phyloP scores from a whole-genome alignment of 371 early-diverging fungal genomes.

The Parasitella parasitica region DNA sequence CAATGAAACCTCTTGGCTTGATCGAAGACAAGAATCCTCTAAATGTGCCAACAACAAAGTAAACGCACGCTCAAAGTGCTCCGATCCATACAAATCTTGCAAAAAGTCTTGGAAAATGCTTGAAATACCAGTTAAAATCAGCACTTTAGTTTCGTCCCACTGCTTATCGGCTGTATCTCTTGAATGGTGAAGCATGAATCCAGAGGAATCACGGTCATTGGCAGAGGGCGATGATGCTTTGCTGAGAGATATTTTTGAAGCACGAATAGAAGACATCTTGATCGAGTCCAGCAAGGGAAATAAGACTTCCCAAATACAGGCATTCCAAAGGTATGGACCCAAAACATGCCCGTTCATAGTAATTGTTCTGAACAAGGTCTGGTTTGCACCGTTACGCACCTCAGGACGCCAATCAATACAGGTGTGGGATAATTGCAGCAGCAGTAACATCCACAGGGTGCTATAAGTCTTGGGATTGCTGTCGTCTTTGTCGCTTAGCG shows the following conservation, averaged over 20 bases:
- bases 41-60: conserved; percentile 70
- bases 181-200: conserved; percentile 63
- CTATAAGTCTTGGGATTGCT: conserved; percentile 51
- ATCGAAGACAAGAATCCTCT: conserved; percentile 67
- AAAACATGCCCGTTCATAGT: conserved; percentile 79
- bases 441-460: conserved; percentile 84
- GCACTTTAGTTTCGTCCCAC: conserved; percentile 95
- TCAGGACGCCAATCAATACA: conserved; percentile 90
- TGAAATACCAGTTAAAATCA: conserved; percentile 78
- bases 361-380: conserved; percentile 93
- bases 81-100: conserved; percentile 52
- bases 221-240: conserved; percentile 20
- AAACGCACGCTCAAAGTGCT: conserved; percentile 68
- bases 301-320: conserved; percentile 86
- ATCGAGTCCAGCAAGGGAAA: conserved; percentile 87
- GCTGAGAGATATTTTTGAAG: conserved; percentile 26
- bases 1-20: conserved; percentile 76
- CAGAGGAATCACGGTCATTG: conserved; percentile 39
- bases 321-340: conserved; percentile 73
- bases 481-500: conserved; percentile 40
- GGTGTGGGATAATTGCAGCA: conserved; percentile 78
- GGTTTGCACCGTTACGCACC: conserved; percentile 92
- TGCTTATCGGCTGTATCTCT: conserved; percentile 80
- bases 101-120: conserved; percentile 73
- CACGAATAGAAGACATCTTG: conserved; percentile 55